Conservation (phyloP, 805 yeast species). For the Phaffomyces thermotolerans region DNA sequence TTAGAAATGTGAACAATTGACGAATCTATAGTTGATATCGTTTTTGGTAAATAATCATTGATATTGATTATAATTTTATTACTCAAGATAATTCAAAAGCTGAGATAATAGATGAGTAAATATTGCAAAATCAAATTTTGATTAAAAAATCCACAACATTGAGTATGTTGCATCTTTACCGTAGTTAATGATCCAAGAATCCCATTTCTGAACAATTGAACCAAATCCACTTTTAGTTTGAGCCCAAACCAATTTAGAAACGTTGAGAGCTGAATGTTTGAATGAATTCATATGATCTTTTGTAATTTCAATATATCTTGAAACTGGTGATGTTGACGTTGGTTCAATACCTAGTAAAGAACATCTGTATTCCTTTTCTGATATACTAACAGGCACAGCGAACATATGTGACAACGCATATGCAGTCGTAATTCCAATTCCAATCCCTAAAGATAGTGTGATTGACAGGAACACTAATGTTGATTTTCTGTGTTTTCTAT, state of each 20-base stretch:
- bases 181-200: conserved; percentile 2
- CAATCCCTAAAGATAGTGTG: conserved; percentile 19
- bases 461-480: conserved; percentile 11
- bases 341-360: background rate
- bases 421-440: conserved; percentile 21
- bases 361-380: background rate
- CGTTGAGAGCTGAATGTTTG: conserved; percentile 5
- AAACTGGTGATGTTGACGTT: background rate
- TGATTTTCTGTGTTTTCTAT: conserved; percentile 4
- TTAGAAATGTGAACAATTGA: too few species aligned
- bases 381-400: background rate
- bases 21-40: too few species aligned
- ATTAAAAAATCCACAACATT: conserved; percentile 12
- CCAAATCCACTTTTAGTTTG: conserved; percentile 3
- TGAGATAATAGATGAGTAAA: too few species aligned
- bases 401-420: conserved; percentile 4
- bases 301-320: background rate
- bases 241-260: conserved; percentile 9
- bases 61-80: too few species aligned
- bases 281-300: conserved; percentile 3
- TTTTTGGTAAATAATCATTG: too few species aligned
- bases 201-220: conserved; percentile 5
- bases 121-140: background rate
- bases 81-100: too few species aligned
- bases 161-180: conserved; percentile 7